phyloP scores from a whole-genome alignment of 2,329 filamentous ascomycete genomes.

The Nemania diffusa region DNA sequence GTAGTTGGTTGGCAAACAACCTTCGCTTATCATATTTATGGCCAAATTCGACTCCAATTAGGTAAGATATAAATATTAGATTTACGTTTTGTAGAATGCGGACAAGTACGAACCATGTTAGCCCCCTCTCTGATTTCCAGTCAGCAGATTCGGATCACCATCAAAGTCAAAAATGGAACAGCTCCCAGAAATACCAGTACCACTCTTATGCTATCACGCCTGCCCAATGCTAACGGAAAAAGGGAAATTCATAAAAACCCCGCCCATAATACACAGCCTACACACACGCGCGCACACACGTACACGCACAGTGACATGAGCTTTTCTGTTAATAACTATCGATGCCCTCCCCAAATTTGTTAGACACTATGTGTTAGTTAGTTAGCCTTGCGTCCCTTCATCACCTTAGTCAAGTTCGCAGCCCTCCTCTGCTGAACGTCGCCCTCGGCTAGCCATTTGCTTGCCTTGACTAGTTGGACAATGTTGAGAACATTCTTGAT shows the following conservation, averaged over 20 bases:
- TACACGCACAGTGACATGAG: slow-evolving; percentile 4
- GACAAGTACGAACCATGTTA: slow-evolving; percentile 5
- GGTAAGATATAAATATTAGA: slow-evolving; percentile 18
- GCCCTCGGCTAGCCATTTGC: slow-evolving; percentile 91
- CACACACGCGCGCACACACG: not conserved
- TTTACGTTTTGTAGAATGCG: slow-evolving; percentile 10
- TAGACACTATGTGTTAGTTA: slow-evolving; percentile 17
- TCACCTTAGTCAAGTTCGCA: slow-evolving; percentile 63
- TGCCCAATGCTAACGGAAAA: slow-evolving; percentile 36
- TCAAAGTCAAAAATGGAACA: slow-evolving; percentile 2
- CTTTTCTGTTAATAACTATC: slow-evolving; percentile 10
- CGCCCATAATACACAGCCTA: slow-evolving; percentile 12
- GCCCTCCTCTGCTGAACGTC: slow-evolving; percentile 74
- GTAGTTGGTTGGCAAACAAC: not conserved
- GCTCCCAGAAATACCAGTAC: slow-evolving; percentile 26
- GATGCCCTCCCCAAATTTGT: not conserved
- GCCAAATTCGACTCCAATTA: not conserved
- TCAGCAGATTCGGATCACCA: slow-evolving; percentile 9
- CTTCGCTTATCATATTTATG: not conserved
- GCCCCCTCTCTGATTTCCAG: slow-evolving; percentile 14
- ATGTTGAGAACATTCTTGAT: slow-evolving; percentile 95
- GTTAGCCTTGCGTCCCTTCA: slow-evolving; percentile 41
- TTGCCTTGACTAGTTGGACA: slow-evolving; percentile 92
- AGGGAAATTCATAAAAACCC: slow-evolving; percentile 11
- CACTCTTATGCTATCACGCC: slow-evolving; percentile 37